Conservation (phyloP, 1,284 basidiomycete genomes). For the Rhodotorula sp. region DNA sequence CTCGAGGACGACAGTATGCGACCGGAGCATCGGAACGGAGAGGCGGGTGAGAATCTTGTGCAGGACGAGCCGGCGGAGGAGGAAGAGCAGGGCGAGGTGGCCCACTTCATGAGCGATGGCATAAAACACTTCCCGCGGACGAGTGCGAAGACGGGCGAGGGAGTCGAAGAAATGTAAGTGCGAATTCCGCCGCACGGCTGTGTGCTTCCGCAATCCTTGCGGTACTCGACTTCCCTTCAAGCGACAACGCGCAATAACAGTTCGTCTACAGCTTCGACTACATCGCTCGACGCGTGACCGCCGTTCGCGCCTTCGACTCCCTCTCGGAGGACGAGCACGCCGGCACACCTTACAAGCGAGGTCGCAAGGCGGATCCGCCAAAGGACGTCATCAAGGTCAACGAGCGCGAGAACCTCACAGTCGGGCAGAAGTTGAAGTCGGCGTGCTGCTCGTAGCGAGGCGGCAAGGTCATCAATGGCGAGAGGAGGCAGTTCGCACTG, state of each 20-base stretch:
- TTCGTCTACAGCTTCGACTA: constrained; percentile 15
- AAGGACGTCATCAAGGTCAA: constrained; percentile 9
- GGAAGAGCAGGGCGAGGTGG: neutral
- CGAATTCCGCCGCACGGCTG: too few relatives aligned
- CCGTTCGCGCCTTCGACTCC: neutral
- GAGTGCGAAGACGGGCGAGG: constrained; percentile 40
- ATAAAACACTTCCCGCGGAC: constrained; percentile 38
- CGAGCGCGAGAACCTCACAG: neutral
- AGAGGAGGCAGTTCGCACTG: neutral
- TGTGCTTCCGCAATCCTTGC: too few relatives aligned
- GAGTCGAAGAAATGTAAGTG: constrained; percentile 37
- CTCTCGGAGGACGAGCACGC: constrained; percentile 11
- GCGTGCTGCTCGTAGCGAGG: constrained; percentile 5
- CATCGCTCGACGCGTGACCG: constrained; percentile 7
- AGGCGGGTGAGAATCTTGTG: neutral
- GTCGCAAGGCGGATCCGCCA: neutral
- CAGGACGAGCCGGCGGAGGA: neutral
- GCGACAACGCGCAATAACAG: too few relatives aligned
- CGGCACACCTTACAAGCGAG: constrained; percentile 5
- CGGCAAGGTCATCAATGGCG: neutral
- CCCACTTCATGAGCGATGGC: constrained; percentile 26
- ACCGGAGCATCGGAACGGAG: constrained; percentile 1
- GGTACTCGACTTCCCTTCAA: too few relatives aligned
- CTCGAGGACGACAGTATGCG: neutral
- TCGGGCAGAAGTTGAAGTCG: constrained; percentile 3